Evolutionary conservation across 139 green algal genomes (phyloP).

Genomic region (Coelastrella sp.): DNA sequence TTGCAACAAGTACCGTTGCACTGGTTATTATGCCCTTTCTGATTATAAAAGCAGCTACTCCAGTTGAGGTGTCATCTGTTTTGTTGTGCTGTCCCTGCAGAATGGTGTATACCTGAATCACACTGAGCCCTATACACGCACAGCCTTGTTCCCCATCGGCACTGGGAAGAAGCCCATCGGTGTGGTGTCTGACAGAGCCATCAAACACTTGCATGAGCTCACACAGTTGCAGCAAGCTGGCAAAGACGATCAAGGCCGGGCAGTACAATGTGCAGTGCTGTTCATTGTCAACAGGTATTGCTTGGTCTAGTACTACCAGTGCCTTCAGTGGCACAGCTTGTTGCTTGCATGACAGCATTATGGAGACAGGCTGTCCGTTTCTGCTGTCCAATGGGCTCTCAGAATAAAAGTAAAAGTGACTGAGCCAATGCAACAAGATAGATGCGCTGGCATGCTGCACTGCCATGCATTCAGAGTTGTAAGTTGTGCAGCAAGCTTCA

Average conservation of each 20-base stretch:
- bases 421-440: no score
- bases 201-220: conserved; percentile 63
- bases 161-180: conserved; percentile 39
- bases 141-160: conserved; percentile 57
- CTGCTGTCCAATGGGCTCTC: neutral
- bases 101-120: conserved; percentile 33
- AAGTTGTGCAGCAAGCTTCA: neutral
- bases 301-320: neutral
- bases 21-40: no score
- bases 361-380: neutral
- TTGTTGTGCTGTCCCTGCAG: conserved; percentile 19
- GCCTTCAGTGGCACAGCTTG: no score
- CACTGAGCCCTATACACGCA: conserved; percentile 40
- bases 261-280: conserved; percentile 47
- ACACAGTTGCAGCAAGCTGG: conserved; percentile 16
- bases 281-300: conserved; percentile 54
- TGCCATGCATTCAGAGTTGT: no score
- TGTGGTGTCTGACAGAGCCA: conserved; percentile 60
- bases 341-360: neutral
- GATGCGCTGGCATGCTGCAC: no score
- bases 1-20: no score
- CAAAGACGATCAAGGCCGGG: neutral
- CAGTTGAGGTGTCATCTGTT: neutral
- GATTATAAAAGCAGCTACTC: no score
- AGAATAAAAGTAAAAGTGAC: no score